Evolutionary conservation across 768 basidiomycete species (phyloP).

Genomic region (Lactarius quietus): DNA sequence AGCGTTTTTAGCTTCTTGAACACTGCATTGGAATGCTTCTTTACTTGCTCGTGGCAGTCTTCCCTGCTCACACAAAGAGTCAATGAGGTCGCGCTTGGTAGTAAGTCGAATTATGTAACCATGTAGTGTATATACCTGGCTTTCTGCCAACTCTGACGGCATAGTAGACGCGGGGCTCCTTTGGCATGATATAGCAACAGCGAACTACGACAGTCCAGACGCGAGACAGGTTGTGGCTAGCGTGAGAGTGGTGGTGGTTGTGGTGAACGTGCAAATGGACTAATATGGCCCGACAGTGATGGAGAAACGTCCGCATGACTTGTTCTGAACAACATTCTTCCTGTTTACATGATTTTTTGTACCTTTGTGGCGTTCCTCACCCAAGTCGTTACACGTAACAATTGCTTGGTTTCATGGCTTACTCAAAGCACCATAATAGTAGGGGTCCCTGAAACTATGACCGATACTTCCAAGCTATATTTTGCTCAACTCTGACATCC

Average conservation of each 20-base stretch:
- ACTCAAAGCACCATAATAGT: too few relatives aligned
- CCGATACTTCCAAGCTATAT: too few relatives aligned
- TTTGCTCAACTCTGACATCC: too few relatives aligned
- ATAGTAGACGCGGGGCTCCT: slow-evolving; percentile 41
- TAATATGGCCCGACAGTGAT: neutral
- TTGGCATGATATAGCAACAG: slow-evolving; percentile 12
- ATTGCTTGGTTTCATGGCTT: too few relatives aligned
- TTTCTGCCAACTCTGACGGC: slow-evolving; percentile 63
- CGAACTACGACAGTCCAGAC: neutral
- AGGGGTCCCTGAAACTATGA: too few relatives aligned
- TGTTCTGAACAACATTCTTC: neutral
- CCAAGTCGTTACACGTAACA: too few relatives aligned
- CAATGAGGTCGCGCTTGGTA: neutral
- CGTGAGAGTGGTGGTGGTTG: neutral
- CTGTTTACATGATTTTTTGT: too few relatives aligned
- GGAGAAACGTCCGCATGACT: slow-evolving; percentile 4
- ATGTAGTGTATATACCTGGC: slow-evolving; percentile 66
- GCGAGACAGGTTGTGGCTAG: neutral
- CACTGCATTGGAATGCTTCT: slow-evolving; percentile 55
- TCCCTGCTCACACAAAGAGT: slow-evolving; percentile 44
- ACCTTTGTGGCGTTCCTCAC: too few relatives aligned
- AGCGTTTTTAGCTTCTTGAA: slow-evolving; percentile 65
- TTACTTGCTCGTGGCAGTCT: slow-evolving; percentile 66
- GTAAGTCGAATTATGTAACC: slow-evolving; percentile 45
- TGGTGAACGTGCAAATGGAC: neutral